Evolutionary conservation across 768 basidiomycete genomes (phyloP), one percentile per base, ranked within the genome.

Genomic region (Tricholoma terreum): DNA sequence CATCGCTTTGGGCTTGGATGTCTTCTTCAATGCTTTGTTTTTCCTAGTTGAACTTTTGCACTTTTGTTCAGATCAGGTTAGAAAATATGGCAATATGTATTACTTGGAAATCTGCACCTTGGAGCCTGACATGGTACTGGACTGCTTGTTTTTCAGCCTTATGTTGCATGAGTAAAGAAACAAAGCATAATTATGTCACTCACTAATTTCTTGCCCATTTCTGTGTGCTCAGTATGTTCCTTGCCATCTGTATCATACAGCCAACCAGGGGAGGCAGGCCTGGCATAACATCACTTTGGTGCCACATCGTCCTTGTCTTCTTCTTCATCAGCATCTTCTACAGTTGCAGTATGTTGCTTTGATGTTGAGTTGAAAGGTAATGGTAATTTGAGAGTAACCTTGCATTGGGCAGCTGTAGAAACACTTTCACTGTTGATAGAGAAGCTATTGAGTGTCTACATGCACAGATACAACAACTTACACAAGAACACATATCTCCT

Each of bases 121-220:
- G 11, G 19, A 43, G 21, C 42, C 42, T 8, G 42, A 43, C 19
- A 8, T 43, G 42, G 42, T 43, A 43, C 6, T 43, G 6, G 42
- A 43, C 42, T 43, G 42, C 42, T 43, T 43, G 21, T 43, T 43
- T 43, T 43, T 43, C 42, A 43, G 42, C 42, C 43, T 46, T 21
- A 46, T 46, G 43, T 46, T 46, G 43, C 43, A 46, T 46, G 43
- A 46, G 43, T 46, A 15, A 46, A 46, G 43, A 46, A 46, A 46
- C 22, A 46, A 46, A 46, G 43, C 22, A 46, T 46, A 27, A 24
- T 46, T 46, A 46, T 27, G 22, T 46, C 24, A n/a, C n/a, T n/a
- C n/a, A n/a, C n/a, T n/a, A 46, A 46, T 46, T 46, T 27, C 24
- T 46, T 24, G 22, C 43, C 43, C 43, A 46, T 27, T 46, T 46